phyloP scores from a whole-genome alignment of 140 eudicot genomes.

The Flaveria floridana region DNA sequence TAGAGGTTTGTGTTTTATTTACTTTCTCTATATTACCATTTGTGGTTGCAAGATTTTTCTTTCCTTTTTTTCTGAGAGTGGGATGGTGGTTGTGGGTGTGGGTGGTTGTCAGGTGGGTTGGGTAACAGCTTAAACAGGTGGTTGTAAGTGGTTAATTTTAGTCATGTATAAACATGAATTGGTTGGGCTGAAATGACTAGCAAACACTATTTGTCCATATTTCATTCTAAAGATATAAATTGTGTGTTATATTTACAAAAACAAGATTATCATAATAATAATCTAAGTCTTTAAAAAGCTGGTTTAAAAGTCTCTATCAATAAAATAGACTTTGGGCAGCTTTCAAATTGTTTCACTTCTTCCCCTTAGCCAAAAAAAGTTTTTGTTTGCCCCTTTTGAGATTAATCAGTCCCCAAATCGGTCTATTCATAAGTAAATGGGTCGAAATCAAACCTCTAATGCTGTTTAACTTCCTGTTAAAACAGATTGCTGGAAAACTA shows the following conservation, averaged over 20 bases:
- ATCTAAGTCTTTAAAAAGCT: not conserved
- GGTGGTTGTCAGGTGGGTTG: not conserved
- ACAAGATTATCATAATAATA: not conserved
- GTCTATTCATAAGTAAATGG: not conserved
- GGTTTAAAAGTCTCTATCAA: not conserved
- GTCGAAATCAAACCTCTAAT: not conserved
- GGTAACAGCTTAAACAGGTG: not conserved
- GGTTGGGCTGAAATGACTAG: not conserved
- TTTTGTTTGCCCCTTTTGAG: not conserved
- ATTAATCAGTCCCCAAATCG: not conserved
- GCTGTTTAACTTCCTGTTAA: slow-evolving; percentile 29
- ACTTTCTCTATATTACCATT: not conserved
- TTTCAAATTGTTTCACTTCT: not conserved
- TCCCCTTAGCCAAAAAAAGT: not conserved
- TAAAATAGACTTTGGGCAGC: not conserved
- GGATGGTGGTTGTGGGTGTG: not conserved
- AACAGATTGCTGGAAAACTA: slow-evolving; percentile 90
- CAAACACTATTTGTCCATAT: not conserved
- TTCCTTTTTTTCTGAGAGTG: not conserved
- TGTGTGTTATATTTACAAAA: not conserved
- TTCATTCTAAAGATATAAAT: not conserved
- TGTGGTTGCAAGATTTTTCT: not conserved
- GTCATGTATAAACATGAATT: not conserved
- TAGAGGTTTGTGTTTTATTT: slow-evolving; percentile 56
- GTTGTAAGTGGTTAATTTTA: not conserved